Base-by-base conservation (phyloP, 2,329 filamentous ascomycete species). In the Trichoderma pleuroti region DNA sequence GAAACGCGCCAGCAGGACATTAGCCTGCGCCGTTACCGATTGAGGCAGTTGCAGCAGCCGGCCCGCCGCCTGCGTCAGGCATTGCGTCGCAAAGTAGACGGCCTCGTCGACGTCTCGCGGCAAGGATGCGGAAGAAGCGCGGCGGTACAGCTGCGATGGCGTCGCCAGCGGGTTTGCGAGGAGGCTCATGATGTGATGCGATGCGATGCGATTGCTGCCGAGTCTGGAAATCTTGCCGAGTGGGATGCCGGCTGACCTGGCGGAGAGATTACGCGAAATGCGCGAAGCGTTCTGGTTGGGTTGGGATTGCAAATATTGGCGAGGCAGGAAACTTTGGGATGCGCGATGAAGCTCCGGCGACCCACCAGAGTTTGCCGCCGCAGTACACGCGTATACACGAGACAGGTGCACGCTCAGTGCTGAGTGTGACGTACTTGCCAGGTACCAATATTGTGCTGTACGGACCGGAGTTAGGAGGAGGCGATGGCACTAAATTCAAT, bases 21-120 rank as follows among this genome's bases (percentile, higher is more conserved):
- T 93, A 4, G 94, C 93, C 77, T 94, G 92, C 5, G 94, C 92
- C 49, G 96, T 93, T 49, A 93, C 89, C 75, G 94, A 93, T 78
- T 97, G 94, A 8, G 93, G 92, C 49, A 98, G 85, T 61, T 93
- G 89, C 4, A 99, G 86, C 21, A 98, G 87, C 64, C 97, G 86
- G 34, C 93, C 93, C 12, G 92, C 92, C 26, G 91, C 89, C 80
- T 96, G 93, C 4, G 91, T 93, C 56, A 95, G 86, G 75, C 88
- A 87, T 78, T 92, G 90, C 42, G 91, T 90, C 68, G 90, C 86
- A 79, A 90, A 91, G 75, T 91, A 90, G 73, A 94, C 84, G 73
- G 88, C 87, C 77, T 92, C 90, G 79, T 93, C 91, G 16, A 95
- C 83, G 73, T 93, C 90, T 36, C 82, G 81, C 1, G 92, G 91